Base-by-base conservation (phyloP, 371 early-diverging fungal species). In the Capillidium rhysosporum region DNA sequence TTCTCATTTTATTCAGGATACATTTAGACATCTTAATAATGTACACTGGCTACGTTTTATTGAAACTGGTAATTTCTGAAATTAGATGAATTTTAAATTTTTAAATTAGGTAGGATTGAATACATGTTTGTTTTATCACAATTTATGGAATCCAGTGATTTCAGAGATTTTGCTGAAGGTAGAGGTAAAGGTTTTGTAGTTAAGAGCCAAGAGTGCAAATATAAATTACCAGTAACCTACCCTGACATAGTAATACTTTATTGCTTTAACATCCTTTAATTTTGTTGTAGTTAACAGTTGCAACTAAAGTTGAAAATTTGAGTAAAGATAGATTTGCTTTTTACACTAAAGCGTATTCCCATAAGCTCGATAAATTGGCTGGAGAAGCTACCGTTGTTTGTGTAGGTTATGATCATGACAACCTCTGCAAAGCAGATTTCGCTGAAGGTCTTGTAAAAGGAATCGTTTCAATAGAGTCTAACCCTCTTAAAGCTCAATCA, bases 1-100 rank as follows among this genome's bases (percentile, higher is more conserved):
- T 31, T 31, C 38, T 30, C 16, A 51, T 16, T 8, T 26, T 41
- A 9, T 53, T 24, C 43, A 43, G 54, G 54, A 43, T 44, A 9
- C 54, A 14, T 53, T 53, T 53, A 18, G 40, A 45, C 54, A 53
- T 44, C 18, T 53, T 8, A 53, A 53, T 44, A 53, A 53, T 20
- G 54, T 53, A 14, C 28, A 53, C 18, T 53, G 54, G 54, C 25
- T 53, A 26, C 54, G 54, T 10, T 43, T 53, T 10, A 43, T 53
- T 28, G 43, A 53, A 40, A 40, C 44, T 24, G 44, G 54, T 53
- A 43, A n/a, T 14, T 49, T 14, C 31, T 16, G 7, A 16, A 31
- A 26, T 46, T 49, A 29, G 31, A 16, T 20, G 20, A n/a, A 39
- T 51, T 16, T 7, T 7, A 2, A 2, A 34, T 18, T 51, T 51